These are phyloP conservation scores for Aspergillus tanneri DNA, from an alignment of 2,329 filamentous ascomycete genomes.

Conservation along the genomic window DNA sequence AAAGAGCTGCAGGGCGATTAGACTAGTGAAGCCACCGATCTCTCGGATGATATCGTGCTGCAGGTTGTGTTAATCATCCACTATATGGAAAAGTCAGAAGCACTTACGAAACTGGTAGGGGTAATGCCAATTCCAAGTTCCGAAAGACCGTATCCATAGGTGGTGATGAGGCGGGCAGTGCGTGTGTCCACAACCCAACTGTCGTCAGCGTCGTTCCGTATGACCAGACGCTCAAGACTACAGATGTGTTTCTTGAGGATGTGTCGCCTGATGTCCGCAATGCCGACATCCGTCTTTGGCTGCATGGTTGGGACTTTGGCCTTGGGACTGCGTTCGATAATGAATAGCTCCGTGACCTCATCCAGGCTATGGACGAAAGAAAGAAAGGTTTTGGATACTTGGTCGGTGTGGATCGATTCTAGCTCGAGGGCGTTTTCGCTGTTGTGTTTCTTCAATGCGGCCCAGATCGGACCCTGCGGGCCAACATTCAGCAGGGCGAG, in stretches of 20 bases:
- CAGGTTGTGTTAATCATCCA: too few species aligned
- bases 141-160: too few species aligned
- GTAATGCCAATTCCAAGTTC: too few species aligned
- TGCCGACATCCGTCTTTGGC: slow-evolving; percentile 51
- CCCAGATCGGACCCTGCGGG: slow-evolving; percentile 61
- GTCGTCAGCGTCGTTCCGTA: slow-evolving; percentile 56
- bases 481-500: slow-evolving; percentile 65
- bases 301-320: slow-evolving; percentile 55
- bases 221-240: slow-evolving; percentile 57
- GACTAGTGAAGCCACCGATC: too few species aligned
- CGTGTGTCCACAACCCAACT: slow-evolving; percentile 52
- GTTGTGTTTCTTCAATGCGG: slow-evolving; percentile 56
- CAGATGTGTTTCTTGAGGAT: slow-evolving; percentile 59
- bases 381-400: slow-evolving; percentile 51
- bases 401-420: slow-evolving; percentile 62
- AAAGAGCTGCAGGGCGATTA: too few species aligned
- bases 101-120: too few species aligned
- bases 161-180: slow-evolving; percentile 17
- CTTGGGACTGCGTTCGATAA: slow-evolving; percentile 58
- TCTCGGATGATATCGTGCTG: too few species aligned
- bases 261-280: slow-evolving; percentile 59
- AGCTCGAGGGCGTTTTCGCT: slow-evolving; percentile 52
- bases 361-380: slow-evolving; percentile 55
- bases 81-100: too few species aligned
- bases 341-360: slow-evolving; percentile 58